Evolutionary conservation across 2,329 filamentous ascomycete genomes (phyloP), one percentile per base, ranked within the genome.

Genomic region (Fusarium keratoplasticum): DNA sequence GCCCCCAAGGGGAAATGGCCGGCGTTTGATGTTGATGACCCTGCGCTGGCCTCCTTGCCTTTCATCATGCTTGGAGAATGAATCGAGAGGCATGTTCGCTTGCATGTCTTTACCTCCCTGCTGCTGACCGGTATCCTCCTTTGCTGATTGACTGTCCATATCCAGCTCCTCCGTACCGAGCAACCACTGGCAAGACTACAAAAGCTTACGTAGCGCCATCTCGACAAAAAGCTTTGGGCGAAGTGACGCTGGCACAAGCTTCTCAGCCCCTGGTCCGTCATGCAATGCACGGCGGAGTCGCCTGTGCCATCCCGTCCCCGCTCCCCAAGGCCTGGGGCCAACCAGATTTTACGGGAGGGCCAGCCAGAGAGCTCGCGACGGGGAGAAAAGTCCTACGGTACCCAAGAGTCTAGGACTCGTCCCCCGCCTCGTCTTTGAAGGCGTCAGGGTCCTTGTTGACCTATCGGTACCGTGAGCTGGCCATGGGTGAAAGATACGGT

Each of bases 191-290:
- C 54, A 52, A 27, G 11, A 38, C 42, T 10, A 18, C 7, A n/a
- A 13, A 66, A 42, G 55, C 58, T 68, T 68, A 64, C 61, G 68
- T 67, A 70, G 67, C 35, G 58, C 57, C 52, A 60, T 61, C 50
- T 38, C 33, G 31, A 42, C 29, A 44, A 40, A 36, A 38, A 33
- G 68, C 44, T 47, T 58, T 50, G 57, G 61, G 60, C 63, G 52
- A 69, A 69, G 67, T 70, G 73, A 74, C 66, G 73, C 74, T 66
- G 71, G 69, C 64, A 78, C 76, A 78, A 78, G 74, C 74, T 78
- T 72, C 27, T 29, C 69, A 60, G 66, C 67, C 67, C 67, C 66
- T 72, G 66, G 70, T 68, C 68, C 62, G 44, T 70, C 70, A 75
- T 77, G 70, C 74, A 75, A 77, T 78, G 76, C 76, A 71, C 40